Percentiles rank a stretch among this genome's conserved stretches.
Conservation (phyloP, 148 eudicot species). For the Rheum nobile region DNA sequence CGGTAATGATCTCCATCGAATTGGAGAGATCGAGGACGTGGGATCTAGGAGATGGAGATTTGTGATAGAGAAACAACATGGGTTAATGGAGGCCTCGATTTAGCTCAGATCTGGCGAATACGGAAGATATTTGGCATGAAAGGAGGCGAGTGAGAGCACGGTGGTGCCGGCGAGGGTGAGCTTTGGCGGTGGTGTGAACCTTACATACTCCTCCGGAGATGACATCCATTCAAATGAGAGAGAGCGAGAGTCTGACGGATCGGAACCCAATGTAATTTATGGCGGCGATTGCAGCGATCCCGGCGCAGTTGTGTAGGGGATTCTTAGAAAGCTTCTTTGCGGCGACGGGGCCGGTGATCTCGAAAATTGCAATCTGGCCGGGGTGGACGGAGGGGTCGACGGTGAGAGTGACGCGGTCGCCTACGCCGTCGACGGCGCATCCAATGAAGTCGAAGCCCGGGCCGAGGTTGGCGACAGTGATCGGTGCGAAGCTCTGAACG, state of each 20-base stretch:
- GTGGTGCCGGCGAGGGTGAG: no score
- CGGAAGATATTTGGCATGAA: no score
- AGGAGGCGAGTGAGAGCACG: no score
- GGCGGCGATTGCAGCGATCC: conserved; percentile 73
- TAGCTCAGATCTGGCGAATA: no score
- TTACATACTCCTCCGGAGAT: no score
- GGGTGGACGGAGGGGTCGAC: conserved; percentile 40
- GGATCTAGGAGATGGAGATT: no score
- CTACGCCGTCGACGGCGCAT: conserved; percentile 76
- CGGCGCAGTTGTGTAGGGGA: conserved; percentile 73
- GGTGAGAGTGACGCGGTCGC: conserved; percentile 55
- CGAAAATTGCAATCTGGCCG: conserved; percentile 55
- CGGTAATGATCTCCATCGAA: no score
- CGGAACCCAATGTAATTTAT: conserved; percentile 59
- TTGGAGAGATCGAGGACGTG: no score
- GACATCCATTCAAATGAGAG: no score
- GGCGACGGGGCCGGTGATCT: conserved; percentile 31
- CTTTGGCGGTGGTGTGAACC: no score
- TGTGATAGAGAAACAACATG: no score
- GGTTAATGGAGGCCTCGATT: no score
- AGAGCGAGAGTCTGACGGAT: conserved; percentile 56
- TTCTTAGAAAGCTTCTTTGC: conserved; percentile 35
- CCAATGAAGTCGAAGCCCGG: conserved; percentile 94
- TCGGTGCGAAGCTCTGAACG: conserved; percentile 82
- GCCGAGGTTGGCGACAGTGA: conserved; percentile 94